Base-by-base conservation (phyloP, 164 flowering plant species). In the Sedum album region DNA sequence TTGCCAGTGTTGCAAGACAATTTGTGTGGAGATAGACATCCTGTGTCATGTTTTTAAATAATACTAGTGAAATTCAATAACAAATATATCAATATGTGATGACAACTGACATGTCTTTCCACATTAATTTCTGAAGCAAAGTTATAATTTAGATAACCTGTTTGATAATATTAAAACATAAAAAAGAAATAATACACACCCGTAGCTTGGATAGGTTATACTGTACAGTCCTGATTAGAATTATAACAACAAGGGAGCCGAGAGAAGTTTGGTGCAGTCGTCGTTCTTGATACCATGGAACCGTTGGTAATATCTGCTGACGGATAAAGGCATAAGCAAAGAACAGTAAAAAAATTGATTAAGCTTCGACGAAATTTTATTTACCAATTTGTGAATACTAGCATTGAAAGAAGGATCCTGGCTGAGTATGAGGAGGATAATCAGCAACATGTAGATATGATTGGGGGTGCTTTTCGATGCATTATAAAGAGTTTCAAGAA, bases 391-490 rank as follows among this genome's bases (percentile, higher is more conserved):
- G 84, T 95, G 96, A 68, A 90, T 82, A 80, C 92, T 87, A 49
- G 96, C 90, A 80, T 87, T 91, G 76, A 95, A 91, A 68, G 99
- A 86, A 53, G 97, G 90, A 81, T 95, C 97, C 77, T 95, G 99
- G 79, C 99, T 95, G 20, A 95, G 90, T 65, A 95, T 95, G 36
- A 95, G 97, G 78, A 95, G 91, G 63, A 91, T 82, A 73, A 95
- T 88, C 86, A 95, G 81, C 82, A 95, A 72, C 94, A 95, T 94
- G 79, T 91, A 95, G 60, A 95, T 95, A 65, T 91, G 97, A 83
- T 90, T 95, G 38, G 99, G 79, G 6, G 96, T 82, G 81, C 87
- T 87, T 78, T 77, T 86, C 67, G 96, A 82, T 65, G 97, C 93
- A 83, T 90, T 83, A 72, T 95, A 95, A 17, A 95, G 75, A 25